Evolutionary conservation across 2,329 filamentous ascomycete species (phyloP), one percentile per base, ranked within the genome.

Genomic region (Talaromyces islandicus): DNA sequence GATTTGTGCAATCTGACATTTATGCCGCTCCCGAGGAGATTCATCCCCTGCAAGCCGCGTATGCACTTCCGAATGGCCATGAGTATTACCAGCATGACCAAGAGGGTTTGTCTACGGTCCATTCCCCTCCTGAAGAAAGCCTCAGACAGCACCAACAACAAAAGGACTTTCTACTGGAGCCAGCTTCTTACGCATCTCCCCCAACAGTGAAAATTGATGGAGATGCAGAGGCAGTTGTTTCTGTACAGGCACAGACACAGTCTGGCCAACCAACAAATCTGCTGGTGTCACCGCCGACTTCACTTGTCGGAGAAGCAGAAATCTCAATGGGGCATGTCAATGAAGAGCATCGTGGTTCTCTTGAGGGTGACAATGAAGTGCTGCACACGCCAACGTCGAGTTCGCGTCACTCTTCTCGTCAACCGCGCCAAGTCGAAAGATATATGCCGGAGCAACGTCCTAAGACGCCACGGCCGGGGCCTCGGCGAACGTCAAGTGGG

Each of bases 271-370:
- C 74, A 6, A 67, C 71, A 21, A 71, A 70, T 46, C 73, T 74
- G 14, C 67, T 79, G 51, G 77, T 78, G 12, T 79, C 77, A 2
- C 77, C 77, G 21, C 77, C 76, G 14, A 78, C 75, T 25, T 78
- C 77, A 24, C 70, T 77, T 59, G 73, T 70, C 48, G 76, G 77
- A 57, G 76, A 78, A 60, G 70, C 68, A 58, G 76, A 77, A 55
- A 68, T 71, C 29, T 61, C 66, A 19, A 69, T 69, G 21, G 57
- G 62, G 24, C 62, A 66, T 19, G 24, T 24, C 41, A 70, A 73
- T 53, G 67, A 67, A 3, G 67, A 73, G 60, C 66, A 66, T 14
- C 62, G 68, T 24, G 62, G 60, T 27, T 67, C 71, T 52, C 68
- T 70, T n/a, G 70, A 62, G 6, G 63, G 62, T 43, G 61, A 59